These are phyloP conservation scores for Ceratopteris richardii DNA, from an alignment of 75 land plant species.

Conservation along the genomic window DNA sequence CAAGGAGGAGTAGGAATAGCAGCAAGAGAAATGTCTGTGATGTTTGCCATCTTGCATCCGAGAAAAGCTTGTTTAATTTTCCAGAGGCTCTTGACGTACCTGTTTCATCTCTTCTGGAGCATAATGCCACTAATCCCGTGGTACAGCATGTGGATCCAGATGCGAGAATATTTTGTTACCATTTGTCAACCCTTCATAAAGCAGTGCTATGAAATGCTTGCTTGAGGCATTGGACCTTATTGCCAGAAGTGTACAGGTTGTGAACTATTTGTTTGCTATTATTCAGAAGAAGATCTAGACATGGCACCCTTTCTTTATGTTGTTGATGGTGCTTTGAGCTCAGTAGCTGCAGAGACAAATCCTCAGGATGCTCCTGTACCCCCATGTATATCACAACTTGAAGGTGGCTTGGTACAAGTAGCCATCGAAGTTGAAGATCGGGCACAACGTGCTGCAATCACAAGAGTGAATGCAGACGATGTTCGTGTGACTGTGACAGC, in stretches of 20 bases:
- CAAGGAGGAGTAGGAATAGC: too few relatives aligned
- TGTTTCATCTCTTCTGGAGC: too few relatives aligned
- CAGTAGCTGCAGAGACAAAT: slow-evolving; percentile 97
- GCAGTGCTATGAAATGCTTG: too few relatives aligned
- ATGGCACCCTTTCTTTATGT: slow-evolving; percentile 72
- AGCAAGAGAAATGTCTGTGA: too few relatives aligned
- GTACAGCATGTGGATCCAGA: too few relatives aligned
- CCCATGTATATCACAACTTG: slow-evolving; percentile 93
- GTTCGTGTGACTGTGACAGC: slow-evolving; percentile 93
- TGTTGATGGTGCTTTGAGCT: slow-evolving; percentile 96
- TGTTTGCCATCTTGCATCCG: too few relatives aligned
- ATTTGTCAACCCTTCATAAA: too few relatives aligned
- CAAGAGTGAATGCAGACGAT: slow-evolving; percentile 99
- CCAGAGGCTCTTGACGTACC: too few relatives aligned
- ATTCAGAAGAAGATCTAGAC: slow-evolving; percentile 84
- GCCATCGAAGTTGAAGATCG: slow-evolving; percentile 99
- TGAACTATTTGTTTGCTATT: slow-evolving; percentile 94
- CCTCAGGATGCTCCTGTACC: slow-evolving; percentile 99
- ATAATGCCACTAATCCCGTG: too few relatives aligned
- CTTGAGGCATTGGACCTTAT: too few relatives aligned
- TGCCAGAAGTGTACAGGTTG: slow-evolving; percentile 89
- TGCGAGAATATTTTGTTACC: too few relatives aligned
- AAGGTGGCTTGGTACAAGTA: slow-evolving; percentile 97
- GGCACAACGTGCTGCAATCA: slow-evolving; percentile 93
- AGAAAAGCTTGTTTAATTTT: too few relatives aligned